A percentile compares a stretch with the other conserved stretches of the same genome.
phyloP scores from a whole-genome alignment of 257 asterid species.

The Rhazya stricta region DNA sequence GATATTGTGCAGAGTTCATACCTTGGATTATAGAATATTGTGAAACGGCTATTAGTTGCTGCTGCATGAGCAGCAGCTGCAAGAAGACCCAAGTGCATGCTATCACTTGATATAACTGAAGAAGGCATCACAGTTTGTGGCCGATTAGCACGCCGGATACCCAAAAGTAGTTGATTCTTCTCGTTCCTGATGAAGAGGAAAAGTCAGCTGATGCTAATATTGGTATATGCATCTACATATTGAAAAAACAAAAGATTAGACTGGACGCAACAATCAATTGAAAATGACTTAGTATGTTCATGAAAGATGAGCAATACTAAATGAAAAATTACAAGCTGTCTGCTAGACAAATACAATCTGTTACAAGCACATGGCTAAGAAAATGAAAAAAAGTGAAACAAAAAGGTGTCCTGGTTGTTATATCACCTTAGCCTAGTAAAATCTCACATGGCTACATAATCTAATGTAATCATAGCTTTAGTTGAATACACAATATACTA shows the following conservation, averaged over 20 bases:
- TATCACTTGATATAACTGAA: constrained; percentile 75
- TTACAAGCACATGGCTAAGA: background rate
- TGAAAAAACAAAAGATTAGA: background rate
- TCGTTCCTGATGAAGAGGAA: constrained; percentile 49
- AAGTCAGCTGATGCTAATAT: background rate
- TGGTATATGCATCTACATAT: background rate
- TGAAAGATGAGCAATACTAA: background rate
- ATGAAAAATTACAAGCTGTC: background rate
- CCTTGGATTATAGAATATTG: constrained; percentile 80
- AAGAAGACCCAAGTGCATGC: constrained; percentile 84
- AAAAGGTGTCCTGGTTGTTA: background rate
- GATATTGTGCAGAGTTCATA: constrained; percentile 18
- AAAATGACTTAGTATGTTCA: background rate
- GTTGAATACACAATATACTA: background rate
- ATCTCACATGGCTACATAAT: background rate
- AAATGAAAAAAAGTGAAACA: background rate
- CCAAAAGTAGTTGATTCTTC: constrained; percentile 69
- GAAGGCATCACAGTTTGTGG: constrained; percentile 77
- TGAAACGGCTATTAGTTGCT: constrained; percentile 66
- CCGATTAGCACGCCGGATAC: constrained; percentile 70
- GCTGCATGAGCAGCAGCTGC: constrained; percentile 95
- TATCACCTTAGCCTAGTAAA: background rate
- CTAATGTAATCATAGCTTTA: background rate
- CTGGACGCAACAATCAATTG: background rate
- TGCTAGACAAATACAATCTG: background rate